A percentile compares a stretch with the other conserved stretches of the same genome.
Conservation (phyloP, 2,329 filamentous ascomycete species). For the Thielaviopsis cerberus region DNA sequence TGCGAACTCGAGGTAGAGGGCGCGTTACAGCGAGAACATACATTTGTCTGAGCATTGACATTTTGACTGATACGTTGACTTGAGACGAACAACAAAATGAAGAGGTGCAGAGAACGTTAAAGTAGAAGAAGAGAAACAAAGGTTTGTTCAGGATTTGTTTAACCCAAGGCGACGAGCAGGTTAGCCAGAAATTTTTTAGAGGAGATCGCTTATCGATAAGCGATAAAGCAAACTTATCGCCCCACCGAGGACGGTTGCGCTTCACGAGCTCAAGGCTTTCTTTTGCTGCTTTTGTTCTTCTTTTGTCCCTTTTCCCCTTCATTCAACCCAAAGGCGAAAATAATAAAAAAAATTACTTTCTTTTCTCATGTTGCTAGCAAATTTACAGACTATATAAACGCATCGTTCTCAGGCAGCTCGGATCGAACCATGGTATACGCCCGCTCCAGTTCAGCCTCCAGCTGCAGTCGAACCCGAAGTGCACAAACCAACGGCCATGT, state of each 20-base stretch:
- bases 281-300: too few relatives aligned
- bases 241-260: too few relatives aligned
- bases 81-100: too few relatives aligned
- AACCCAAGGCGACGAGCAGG: background rate
- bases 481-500: slow-evolving; percentile 83
- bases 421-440: slow-evolving; percentile 66
- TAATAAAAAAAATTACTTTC: too few relatives aligned
- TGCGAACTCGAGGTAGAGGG: too few relatives aligned
- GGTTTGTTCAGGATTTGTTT: background rate
- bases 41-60: slow-evolving; percentile 12
- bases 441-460: slow-evolving; percentile 74
- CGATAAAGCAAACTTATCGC: slow-evolving; percentile 2
- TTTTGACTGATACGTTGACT: background rate
- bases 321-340: too few relatives aligned
- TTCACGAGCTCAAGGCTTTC: too few relatives aligned
- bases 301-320: too few relatives aligned
- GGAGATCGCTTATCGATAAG: slow-evolving; percentile 10
- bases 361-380: too few relatives aligned
- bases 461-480: slow-evolving; percentile 59
- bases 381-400: slow-evolving; percentile 6
- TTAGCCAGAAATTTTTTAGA: slow-evolving; percentile 10
- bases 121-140: background rate
- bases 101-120: too few relatives aligned
- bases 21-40: slow-evolving; percentile 2
- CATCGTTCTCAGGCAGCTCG: slow-evolving; percentile 11